Percentiles rank a stretch among this genome's conserved stretches.
phyloP scores from a whole-genome alignment of 2,329 filamentous ascomycete species.

The Colletotrichum karsti region DNA sequence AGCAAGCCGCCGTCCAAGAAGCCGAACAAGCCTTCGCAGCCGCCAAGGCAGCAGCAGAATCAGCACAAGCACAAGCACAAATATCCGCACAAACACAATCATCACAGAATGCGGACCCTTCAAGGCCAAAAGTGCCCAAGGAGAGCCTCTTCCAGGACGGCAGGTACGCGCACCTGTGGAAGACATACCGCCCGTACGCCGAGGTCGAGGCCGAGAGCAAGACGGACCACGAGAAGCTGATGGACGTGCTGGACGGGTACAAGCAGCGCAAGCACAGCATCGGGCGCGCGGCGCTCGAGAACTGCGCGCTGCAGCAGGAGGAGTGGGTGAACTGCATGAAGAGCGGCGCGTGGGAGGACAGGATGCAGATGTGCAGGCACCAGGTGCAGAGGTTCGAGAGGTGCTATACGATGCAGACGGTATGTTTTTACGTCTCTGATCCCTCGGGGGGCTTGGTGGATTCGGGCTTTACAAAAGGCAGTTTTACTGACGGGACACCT shows the following conservation, averaged over 20 bases:
- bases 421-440: conserved; percentile 39
- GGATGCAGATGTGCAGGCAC: conserved; percentile 81
- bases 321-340: conserved; percentile 85
- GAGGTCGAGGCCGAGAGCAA: conserved; percentile 75
- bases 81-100: conserved; percentile 10
- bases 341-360: conserved; percentile 71
- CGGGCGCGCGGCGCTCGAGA: conserved; percentile 86
- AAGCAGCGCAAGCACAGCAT: conserved; percentile 84
- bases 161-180: conserved; percentile 89
- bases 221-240: conserved; percentile 81
- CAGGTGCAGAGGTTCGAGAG: conserved; percentile 82
- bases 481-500: neutral
- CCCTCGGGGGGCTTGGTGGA: no score
- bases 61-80: conserved; percentile 21
- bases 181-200: conserved; percentile 80
- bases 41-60: conserved; percentile 29
- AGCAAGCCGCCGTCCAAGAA: conserved; percentile 31
- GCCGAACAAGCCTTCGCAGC: conserved; percentile 5
- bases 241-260: conserved; percentile 82
- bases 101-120: neutral
- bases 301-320: conserved; percentile 88
- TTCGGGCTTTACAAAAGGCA: no score
- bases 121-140: conserved; percentile 48
- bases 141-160: conserved; percentile 67
- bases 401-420: conserved; percentile 89